These are phyloP conservation scores for Termitomyces sp. DNA, from an alignment of 768 basidiomycete genomes.

Conservation along the genomic window DNA sequence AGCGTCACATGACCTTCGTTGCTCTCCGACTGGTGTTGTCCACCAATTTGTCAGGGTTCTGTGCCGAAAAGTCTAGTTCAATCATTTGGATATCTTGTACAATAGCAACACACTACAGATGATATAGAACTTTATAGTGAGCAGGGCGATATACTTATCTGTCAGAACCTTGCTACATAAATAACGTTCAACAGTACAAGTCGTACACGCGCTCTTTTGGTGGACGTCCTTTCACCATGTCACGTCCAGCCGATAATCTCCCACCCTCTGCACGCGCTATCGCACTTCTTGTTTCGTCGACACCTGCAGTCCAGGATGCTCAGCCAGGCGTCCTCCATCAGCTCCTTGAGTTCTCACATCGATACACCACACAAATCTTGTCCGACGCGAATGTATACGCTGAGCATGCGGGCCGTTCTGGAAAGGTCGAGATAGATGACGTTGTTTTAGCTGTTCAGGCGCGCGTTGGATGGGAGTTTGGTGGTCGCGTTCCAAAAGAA, in stretches of 20 bases:
- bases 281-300: slow-evolving; percentile 77
- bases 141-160: background rate
- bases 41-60: background rate
- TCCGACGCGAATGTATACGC: slow-evolving; percentile 85
- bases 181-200: background rate
- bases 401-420: slow-evolving; percentile 75
- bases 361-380: slow-evolving; percentile 79
- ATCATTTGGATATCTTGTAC: background rate
- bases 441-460: slow-evolving; percentile 78
- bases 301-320: slow-evolving; percentile 79
- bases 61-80: background rate
- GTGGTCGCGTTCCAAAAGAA: slow-evolving; percentile 86
- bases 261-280: slow-evolving; percentile 86
- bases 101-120: background rate
- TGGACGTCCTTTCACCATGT: slow-evolving; percentile 23
- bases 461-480: slow-evolving; percentile 90
- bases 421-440: slow-evolving; percentile 83
- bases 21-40: background rate
- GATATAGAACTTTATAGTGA: background rate
- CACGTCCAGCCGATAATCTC: slow-evolving; percentile 56
- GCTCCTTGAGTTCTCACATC: slow-evolving; percentile 79
- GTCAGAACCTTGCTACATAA: background rate
- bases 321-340: slow-evolving; percentile 86
- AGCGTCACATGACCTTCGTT: background rate
- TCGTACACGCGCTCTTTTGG: background rate